Evolutionary conservation across 768 basidiomycete genomes (phyloP).

Genomic region (Baorangia bicolor): DNA sequence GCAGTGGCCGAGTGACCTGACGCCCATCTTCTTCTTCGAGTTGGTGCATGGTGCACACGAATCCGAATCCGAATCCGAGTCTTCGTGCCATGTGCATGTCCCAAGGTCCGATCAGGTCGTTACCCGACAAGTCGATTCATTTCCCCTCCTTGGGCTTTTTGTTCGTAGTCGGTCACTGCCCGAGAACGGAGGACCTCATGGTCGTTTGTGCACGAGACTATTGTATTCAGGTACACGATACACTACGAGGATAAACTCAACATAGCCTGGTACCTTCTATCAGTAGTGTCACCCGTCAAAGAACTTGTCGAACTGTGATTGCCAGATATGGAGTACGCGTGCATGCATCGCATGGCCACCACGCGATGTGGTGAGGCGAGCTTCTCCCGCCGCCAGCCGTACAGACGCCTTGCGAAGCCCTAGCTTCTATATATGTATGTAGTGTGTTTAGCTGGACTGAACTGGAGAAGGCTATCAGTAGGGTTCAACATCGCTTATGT

Average conservation of each 20-base stretch:
- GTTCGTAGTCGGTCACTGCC: not conserved
- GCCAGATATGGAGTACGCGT: not conserved
- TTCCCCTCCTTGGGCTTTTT: not conserved
- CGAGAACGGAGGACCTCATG: not conserved
- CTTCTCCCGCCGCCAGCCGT: not conserved
- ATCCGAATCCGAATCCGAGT: conserved; percentile 1
- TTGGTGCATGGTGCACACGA: not conserved
- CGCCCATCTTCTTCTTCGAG: not conserved
- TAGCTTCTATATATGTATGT: no score
- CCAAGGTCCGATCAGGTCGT: conserved; percentile 9
- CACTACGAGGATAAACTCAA: not conserved
- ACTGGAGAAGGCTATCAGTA: not conserved
- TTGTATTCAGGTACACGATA: not conserved
- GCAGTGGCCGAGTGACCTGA: not conserved
- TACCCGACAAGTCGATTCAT: not conserved
- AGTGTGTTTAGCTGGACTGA: not conserved
- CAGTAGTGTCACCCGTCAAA: not conserved
- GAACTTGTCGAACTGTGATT: not conserved
- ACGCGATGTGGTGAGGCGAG: conserved; percentile 6
- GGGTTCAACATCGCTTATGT: not conserved
- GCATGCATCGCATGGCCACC: conserved; percentile 5
- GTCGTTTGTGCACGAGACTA: not conserved
- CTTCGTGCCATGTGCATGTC: not conserved
- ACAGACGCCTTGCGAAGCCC: not conserved
- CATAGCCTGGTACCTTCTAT: no score